Conservation (phyloP, 495 filamentous ascomycete genomes). For the Halenospora varia region DNA sequence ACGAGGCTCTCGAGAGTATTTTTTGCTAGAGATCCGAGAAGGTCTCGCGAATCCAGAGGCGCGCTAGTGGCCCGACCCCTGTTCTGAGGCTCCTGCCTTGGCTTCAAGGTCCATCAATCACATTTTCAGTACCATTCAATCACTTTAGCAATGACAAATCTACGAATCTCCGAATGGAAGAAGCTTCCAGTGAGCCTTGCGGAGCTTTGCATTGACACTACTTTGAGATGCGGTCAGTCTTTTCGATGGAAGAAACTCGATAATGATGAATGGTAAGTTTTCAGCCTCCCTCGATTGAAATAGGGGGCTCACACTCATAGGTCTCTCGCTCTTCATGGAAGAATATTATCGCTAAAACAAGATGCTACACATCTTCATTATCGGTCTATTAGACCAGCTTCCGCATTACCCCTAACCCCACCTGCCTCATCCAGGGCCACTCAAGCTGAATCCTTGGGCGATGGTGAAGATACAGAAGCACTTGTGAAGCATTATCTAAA, state of each 20-base stretch:
- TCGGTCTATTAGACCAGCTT: slow-evolving; percentile 55
- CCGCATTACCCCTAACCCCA: slow-evolving; percentile 18
- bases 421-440: slow-evolving; percentile 22
- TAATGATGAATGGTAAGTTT: slow-evolving; percentile 70
- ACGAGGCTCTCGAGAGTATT: slow-evolving; percentile 5
- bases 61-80: slow-evolving; percentile 7
- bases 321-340: slow-evolving; percentile 80
- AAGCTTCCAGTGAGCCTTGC: slow-evolving; percentile 74
- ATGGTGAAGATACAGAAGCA: slow-evolving; percentile 56
- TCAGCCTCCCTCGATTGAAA: neutral
- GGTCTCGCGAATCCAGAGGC: neutral
- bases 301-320: slow-evolving; percentile 31
- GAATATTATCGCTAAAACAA: slow-evolving; percentile 80
- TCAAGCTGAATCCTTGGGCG: neutral
- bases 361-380: slow-evolving; percentile 79
- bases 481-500: slow-evolving; percentile 80
- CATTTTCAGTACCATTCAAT: neutral
- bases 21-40: neutral
- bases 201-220: slow-evolving; percentile 89
- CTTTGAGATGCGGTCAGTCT: slow-evolving; percentile 85
- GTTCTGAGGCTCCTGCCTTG: neutral
- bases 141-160: slow-evolving; percentile 14
- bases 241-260: slow-evolving; percentile 86
- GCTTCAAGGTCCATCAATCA: neutral
- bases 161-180: slow-evolving; percentile 56